These are phyloP conservation scores for Eruca vesicaria DNA, from an alignment of 441 rosid genomes.

Conservation along the genomic window DNA sequence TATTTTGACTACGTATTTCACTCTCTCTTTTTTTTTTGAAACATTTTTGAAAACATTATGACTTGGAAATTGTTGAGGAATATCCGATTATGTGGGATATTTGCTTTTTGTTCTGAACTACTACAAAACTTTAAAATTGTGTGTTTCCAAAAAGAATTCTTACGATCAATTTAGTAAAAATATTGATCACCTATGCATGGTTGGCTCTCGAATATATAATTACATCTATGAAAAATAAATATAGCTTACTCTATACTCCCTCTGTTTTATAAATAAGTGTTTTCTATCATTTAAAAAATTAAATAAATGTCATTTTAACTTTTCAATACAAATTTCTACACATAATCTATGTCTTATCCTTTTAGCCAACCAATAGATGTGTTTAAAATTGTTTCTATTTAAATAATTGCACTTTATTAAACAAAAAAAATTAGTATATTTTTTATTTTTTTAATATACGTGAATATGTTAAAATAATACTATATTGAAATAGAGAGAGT, in stretches of 20 bases:
- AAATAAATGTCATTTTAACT: no score
- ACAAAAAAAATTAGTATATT: no score
- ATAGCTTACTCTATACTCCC: not conserved
- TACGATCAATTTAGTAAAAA: not conserved
- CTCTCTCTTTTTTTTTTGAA: not conserved
- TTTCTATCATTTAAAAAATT: no score
- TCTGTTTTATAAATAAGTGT: no score
- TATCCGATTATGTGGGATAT: slow-evolving; percentile 21
- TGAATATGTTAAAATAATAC: no score
- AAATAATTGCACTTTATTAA: no score
- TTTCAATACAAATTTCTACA: no score
- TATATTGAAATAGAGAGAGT: no score
- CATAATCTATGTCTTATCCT: no score
- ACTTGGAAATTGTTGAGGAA: slow-evolving; percentile 27
- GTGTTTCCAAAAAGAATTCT: not conserved
- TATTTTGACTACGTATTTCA: slow-evolving; percentile 25
- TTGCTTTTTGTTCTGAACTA: not conserved
- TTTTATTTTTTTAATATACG: no score
- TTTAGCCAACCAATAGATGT: no score
- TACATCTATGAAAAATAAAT: not conserved
- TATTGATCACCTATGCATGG: not conserved
- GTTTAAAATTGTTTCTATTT: no score
- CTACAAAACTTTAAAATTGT: not conserved
- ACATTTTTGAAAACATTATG: slow-evolving; percentile 10
- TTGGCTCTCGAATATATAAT: not conserved